A percentile compares a stretch with the other conserved stretches of the same genome.
Conservation (phyloP, 2,329 filamentous ascomycete species). For the Xylariaceae sp. region DNA sequence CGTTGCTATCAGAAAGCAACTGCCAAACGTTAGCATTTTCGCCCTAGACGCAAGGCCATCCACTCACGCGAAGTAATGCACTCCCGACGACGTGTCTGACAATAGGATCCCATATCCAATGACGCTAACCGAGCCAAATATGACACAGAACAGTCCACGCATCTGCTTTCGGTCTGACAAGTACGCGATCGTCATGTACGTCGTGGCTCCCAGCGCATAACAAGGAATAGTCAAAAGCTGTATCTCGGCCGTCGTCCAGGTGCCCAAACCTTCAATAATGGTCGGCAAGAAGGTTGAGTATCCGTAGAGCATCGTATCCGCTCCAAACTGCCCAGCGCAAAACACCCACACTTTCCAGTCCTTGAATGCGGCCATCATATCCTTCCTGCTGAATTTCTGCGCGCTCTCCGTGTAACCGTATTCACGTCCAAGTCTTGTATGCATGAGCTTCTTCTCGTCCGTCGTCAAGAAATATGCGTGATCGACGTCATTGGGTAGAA, state of each 20-base stretch:
- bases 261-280: conserved; percentile 67
- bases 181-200: conserved; percentile 62
- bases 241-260: conserved; percentile 60
- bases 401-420: conserved; percentile 47
- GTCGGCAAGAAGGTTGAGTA: conserved; percentile 76
- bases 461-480: conserved; percentile 57
- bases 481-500: conserved; percentile 57
- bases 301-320: conserved; percentile 72
- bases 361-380: conserved; percentile 62
- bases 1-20: conserved; percentile 70
- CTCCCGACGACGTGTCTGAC: conserved; percentile 54
- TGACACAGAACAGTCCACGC: conserved; percentile 60
- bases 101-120: conserved; percentile 67
- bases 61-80: conserved; percentile 61
- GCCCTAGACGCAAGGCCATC: not conserved
- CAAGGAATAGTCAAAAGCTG: conserved; percentile 77
- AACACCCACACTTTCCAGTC: conserved; percentile 78
- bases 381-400: conserved; percentile 48
- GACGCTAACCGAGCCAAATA: conserved; percentile 60
- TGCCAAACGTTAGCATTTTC: conserved; percentile 7
- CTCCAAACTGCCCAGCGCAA: conserved; percentile 65
- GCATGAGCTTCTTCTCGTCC: conserved; percentile 54
- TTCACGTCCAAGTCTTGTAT: conserved; percentile 31
- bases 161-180: conserved; percentile 65
- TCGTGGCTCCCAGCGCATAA: conserved; percentile 67